These are phyloP conservation scores for Oryza meridionalis DNA, from an alignment of 176 grass and related monocot species.

Conservation along the genomic window DNA sequence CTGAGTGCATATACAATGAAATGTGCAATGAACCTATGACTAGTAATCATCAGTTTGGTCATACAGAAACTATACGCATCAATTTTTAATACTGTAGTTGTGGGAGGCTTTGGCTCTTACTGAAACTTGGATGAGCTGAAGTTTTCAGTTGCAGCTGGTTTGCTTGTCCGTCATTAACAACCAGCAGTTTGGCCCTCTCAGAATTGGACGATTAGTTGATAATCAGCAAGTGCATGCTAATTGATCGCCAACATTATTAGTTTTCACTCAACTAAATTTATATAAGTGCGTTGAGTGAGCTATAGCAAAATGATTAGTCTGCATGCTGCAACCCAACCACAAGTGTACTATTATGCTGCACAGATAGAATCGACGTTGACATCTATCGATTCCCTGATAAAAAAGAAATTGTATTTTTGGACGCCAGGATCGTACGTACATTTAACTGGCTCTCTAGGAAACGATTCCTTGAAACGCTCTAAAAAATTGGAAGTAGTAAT, in stretches of 20 bases:
- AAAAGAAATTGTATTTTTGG: background rate
- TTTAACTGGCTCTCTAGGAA: background rate
- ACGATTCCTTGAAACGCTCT: background rate
- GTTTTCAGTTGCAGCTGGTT: background rate
- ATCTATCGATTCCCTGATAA: conserved; percentile 17
- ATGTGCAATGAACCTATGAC: background rate
- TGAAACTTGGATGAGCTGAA: background rate
- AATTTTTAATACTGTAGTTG: background rate
- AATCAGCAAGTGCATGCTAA: conserved; percentile 30
- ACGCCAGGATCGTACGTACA: background rate
- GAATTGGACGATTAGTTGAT: background rate
- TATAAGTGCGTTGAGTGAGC: conserved; percentile 26
- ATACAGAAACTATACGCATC: background rate
- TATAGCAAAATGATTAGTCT: conserved; percentile 34
- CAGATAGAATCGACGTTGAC: conserved; percentile 41
- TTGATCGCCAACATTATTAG: conserved; percentile 28
- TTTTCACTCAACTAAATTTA: conserved; percentile 13
- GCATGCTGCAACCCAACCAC: conserved; percentile 31
- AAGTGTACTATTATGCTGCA: conserved; percentile 37
- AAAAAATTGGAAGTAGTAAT: background rate
- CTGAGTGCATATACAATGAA: background rate
- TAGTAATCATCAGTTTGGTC: background rate
- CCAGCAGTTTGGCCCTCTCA: conserved; percentile 3
- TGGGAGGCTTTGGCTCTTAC: background rate
- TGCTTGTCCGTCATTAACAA: background rate